A percentile compares a stretch with the other conserved stretches of the same genome.
These are phyloP conservation scores for Zymoseptoria crescenta DNA, from an alignment of 2,329 filamentous ascomycete genomes.

Conservation along the genomic window DNA sequence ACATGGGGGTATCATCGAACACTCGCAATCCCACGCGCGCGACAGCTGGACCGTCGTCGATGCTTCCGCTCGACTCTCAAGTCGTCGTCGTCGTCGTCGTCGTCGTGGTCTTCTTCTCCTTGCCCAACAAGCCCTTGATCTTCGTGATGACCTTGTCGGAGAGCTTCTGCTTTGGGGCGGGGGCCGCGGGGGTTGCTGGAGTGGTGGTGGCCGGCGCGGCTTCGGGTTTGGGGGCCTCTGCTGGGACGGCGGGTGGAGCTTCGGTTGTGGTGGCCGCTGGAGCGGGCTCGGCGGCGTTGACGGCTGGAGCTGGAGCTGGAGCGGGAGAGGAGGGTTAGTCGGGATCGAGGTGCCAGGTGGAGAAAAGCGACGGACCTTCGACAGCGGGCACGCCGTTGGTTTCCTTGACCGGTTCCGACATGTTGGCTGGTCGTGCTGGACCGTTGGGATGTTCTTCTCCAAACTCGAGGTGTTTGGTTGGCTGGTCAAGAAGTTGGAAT, in stretches of 20 bases:
- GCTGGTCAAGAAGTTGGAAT: not conserved
- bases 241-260: not conserved
- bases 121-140: conserved; percentile 1
- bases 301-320: not conserved
- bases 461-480: not conserved
- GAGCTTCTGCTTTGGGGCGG: conserved; percentile 3
- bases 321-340: not conserved
- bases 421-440: not conserved
- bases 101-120: conserved; percentile 8
- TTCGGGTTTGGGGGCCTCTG: not conserved
- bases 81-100: too few species aligned
- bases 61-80: not conserved
- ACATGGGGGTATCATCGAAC: conserved; percentile 1
- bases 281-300: not conserved
- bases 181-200: not conserved
- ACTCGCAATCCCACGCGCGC: too few species aligned
- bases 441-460: not conserved
- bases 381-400: not conserved
- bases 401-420: not conserved
- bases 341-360: not conserved
- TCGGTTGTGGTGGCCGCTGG: not conserved
- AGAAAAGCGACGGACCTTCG: not conserved
- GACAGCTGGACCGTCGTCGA: too few species aligned
- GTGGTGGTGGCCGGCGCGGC: not conserved
- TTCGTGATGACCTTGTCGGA: not conserved